Conservation (phyloP, 768 basidiomycete genomes). For the Grammothele lineata region DNA sequence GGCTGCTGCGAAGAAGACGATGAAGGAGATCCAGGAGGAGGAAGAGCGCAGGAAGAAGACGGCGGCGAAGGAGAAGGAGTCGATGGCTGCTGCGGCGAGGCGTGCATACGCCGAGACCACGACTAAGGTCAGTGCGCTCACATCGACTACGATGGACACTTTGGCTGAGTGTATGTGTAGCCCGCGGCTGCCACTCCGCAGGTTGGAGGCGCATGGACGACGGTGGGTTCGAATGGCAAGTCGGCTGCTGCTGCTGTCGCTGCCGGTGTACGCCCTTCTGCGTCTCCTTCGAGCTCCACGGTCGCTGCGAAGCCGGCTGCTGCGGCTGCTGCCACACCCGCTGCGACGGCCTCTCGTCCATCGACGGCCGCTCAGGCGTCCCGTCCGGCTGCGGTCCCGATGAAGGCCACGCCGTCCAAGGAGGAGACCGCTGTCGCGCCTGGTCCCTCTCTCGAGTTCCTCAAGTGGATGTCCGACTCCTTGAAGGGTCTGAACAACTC, state of each 20-base stretch:
- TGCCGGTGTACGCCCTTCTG: slow-evolving; percentile 25
- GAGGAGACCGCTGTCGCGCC: slow-evolving; percentile 60
- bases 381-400: slow-evolving; percentile 28
- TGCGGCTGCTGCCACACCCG: slow-evolving; percentile 19
- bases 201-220: slow-evolving; percentile 71
- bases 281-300: slow-evolving; percentile 30
- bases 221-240: slow-evolving; percentile 80
- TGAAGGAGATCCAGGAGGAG: slow-evolving; percentile 99
- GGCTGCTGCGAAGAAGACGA: slow-evolving; percentile 76
- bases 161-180: slow-evolving; percentile 1
- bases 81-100: slow-evolving; percentile 51
- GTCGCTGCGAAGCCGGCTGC: slow-evolving; percentile 25
- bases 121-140: slow-evolving; percentile 48
- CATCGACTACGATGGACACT: not conserved
- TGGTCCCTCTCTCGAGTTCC: slow-evolving; percentile 79
- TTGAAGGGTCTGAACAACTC: slow-evolving; percentile 72
- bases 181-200: slow-evolving; percentile 22
- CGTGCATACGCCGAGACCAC: slow-evolving; percentile 79
- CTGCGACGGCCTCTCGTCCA: slow-evolving; percentile 31
- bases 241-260: slow-evolving; percentile 29
- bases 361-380: slow-evolving; percentile 29
- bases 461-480: slow-evolving; percentile 86
- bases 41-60: slow-evolving; percentile 82
- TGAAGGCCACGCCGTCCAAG: slow-evolving; percentile 31
- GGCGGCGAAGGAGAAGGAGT: slow-evolving; percentile 53